A percentile compares a stretch with the other conserved stretches of the same genome.
Evolutionary conservation across 176 grass and related monocot genomes (phyloP).

Genomic region (Stipa capillata): DNA sequence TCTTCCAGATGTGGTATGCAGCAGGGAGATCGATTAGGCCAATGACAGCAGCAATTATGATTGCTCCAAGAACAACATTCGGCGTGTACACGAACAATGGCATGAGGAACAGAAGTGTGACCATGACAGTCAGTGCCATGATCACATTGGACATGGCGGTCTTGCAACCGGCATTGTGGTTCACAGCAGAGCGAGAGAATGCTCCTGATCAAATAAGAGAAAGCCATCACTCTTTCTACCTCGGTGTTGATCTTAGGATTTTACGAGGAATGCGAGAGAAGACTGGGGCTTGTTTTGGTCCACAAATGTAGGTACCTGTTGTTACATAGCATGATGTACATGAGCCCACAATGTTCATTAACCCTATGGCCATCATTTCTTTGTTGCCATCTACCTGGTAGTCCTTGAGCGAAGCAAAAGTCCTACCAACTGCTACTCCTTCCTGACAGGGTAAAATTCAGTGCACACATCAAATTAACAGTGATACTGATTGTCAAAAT

Average conservation of each 20-base stretch:
- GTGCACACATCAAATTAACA: neutral
- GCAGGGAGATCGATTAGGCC: conserved; percentile 74
- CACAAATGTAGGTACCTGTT: conserved; percentile 40
- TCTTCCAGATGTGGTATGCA: conserved; percentile 79
- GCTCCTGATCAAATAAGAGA: conserved; percentile 40
- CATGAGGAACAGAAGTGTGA: conserved; percentile 84
- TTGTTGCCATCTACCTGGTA: conserved; percentile 98
- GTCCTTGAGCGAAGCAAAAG: conserved; percentile 80
- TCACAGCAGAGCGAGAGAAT: conserved; percentile 93
- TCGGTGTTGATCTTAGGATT: neutral
- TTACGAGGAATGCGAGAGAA: neutral
- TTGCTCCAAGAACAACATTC: conserved; percentile 79
- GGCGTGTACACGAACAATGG: conserved; percentile 87
- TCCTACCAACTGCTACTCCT: conserved; percentile 88
- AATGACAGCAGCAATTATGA: conserved; percentile 76
- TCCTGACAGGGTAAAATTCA: conserved; percentile 43
- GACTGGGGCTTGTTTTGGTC: neutral
- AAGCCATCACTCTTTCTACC: no score
- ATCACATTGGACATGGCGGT: conserved; percentile 88
- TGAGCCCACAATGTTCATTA: conserved; percentile 98
- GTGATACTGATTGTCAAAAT: neutral
- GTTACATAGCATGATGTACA: conserved; percentile 97
- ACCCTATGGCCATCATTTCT: conserved; percentile 98
- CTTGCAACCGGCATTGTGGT: conserved; percentile 94
- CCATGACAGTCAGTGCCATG: conserved; percentile 91